Evolutionary conservation across 2,329 filamentous ascomycete species (phyloP).

Genomic region (Calonectria crousiana): DNA sequence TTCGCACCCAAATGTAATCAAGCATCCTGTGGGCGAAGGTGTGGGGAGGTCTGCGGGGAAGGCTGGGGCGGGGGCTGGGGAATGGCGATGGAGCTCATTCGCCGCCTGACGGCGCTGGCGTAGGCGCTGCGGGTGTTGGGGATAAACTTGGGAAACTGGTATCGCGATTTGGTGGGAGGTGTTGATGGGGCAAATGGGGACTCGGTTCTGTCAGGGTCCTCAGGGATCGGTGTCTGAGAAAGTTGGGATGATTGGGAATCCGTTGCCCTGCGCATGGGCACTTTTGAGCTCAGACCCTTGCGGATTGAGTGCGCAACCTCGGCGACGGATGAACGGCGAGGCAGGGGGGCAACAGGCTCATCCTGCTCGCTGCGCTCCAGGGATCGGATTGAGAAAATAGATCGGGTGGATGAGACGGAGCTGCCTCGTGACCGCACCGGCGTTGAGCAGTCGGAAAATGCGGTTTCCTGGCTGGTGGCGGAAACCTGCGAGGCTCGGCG

Average conservation of each 20-base stretch:
- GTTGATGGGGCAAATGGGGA: background rate
- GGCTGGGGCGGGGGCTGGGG: background rate
- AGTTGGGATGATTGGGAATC: constrained; percentile 1
- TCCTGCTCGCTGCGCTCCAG: background rate
- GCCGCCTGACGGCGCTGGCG: constrained; percentile 10
- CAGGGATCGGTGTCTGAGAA: background rate
- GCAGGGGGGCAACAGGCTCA: background rate
- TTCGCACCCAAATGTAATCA: background rate
- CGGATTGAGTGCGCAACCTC: constrained; percentile 12
- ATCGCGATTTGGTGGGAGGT: constrained; percentile 9
- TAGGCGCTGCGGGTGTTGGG: constrained; percentile 7
- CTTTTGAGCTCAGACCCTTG: constrained; percentile 13
- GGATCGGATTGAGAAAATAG: constrained; percentile 1
- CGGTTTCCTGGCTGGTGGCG: background rate
- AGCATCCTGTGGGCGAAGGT: background rate
- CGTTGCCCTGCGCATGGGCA: constrained; percentile 17
- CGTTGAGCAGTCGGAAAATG: constrained; percentile 4
- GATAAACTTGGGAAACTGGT: constrained; percentile 25
- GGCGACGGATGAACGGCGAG: constrained; percentile 20
- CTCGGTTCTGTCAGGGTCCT: background rate
- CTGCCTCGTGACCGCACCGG: constrained; percentile 19
- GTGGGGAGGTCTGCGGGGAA: background rate
- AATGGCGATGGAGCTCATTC: constrained; percentile 19
- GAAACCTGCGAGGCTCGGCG: constrained; percentile 7
- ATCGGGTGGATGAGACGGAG: constrained; percentile 18